Evolutionary conservation across 331 rosid genomes (phyloP), one percentile per base, ranked within the genome.

Genomic region (Phaseolus coccineus): DNA sequence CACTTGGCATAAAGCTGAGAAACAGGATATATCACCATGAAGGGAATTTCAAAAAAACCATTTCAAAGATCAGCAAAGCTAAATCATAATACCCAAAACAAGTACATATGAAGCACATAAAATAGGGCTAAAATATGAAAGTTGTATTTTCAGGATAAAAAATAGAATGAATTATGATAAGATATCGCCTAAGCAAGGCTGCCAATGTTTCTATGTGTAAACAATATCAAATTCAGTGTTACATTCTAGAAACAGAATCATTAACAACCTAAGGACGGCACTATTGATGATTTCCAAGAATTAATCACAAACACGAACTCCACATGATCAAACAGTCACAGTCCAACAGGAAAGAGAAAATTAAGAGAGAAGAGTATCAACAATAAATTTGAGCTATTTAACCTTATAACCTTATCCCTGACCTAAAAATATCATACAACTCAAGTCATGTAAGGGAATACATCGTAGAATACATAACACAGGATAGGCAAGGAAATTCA

Each of bases 141-240:
- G n/a, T 10, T 28, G 39, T 31, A 59, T 47, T 66, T 69, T 69
- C 28, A 1, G 24, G 39, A 64, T 55, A 46, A 73, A 66, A 19
- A 69, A 19, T 8, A 24, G 30, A 65, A 50, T 50, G 42, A 56
- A 58, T 3, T 58, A 39, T 1, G 31, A 37, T 31, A 44, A 70
- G 33, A 33, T 9, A 61, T 71, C 6, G 33, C 77, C 69, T 79
- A 46, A 79, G 3, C 31, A 57, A 73, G 78, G 71, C 64, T 50
- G 19, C 16, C 15, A 39, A 69, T 30, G 48, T 69, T 69, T 71
- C 69, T 33, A 58, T 69, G 48, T 22, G 33, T 24, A 58, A 70
- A 19, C 77, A 35, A 58, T 4, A 47, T 37, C 46, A 70, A 48
- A 48, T 50, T 71, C 11, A 71, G 48, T 24, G 46, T 62, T 62